A percentile compares a stretch with the other conserved stretches of the same genome.
phyloP scores from a whole-genome alignment of 768 basidiomycete genomes.

The Mycena amicta region DNA sequence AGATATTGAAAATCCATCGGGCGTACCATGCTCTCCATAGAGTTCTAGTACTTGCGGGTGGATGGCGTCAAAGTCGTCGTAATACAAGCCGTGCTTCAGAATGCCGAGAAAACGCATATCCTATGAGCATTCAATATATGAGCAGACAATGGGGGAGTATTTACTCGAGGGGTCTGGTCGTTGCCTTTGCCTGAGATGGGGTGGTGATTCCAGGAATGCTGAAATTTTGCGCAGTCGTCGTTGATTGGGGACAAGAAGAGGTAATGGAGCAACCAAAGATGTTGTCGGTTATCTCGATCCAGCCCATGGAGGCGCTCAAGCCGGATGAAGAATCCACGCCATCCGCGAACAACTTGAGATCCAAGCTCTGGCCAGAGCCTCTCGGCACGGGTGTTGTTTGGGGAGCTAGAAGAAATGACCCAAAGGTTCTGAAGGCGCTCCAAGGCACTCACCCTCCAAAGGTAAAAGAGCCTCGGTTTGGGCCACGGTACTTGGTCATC shows the following conservation, averaged over 20 bases:
- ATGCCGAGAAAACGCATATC: neutral
- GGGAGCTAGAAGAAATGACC: too few species aligned
- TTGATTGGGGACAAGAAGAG: slow-evolving; percentile 34
- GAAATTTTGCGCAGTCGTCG: slow-evolving; percentile 28
- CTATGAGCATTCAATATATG: neutral
- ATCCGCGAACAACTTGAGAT: slow-evolving; percentile 33
- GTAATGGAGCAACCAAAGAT: slow-evolving; percentile 43
- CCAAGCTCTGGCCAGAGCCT: slow-evolving; percentile 45
- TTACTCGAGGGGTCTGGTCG: slow-evolving; percentile 20
- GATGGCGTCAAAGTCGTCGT: neutral
- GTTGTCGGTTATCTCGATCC: slow-evolving; percentile 23
- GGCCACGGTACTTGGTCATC: slow-evolving; percentile 30
- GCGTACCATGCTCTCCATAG: neutral
- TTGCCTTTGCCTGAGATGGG: slow-evolving; percentile 21
- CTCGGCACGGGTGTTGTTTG: slow-evolving; percentile 39
- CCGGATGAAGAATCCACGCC: slow-evolving; percentile 39
- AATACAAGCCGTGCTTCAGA: neutral
- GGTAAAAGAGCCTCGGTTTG: slow-evolving; percentile 19
- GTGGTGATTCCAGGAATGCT: slow-evolving; percentile 33
- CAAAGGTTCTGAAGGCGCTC: too few species aligned
- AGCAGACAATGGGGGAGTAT: neutral
- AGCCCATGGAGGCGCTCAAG: slow-evolving; percentile 37
- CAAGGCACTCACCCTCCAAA: slow-evolving; percentile 10
- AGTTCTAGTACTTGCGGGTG: neutral
- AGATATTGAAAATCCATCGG: too few species aligned